Conservation (phyloP, 331 rosid species). For the Pyrus hybrid region DNA sequence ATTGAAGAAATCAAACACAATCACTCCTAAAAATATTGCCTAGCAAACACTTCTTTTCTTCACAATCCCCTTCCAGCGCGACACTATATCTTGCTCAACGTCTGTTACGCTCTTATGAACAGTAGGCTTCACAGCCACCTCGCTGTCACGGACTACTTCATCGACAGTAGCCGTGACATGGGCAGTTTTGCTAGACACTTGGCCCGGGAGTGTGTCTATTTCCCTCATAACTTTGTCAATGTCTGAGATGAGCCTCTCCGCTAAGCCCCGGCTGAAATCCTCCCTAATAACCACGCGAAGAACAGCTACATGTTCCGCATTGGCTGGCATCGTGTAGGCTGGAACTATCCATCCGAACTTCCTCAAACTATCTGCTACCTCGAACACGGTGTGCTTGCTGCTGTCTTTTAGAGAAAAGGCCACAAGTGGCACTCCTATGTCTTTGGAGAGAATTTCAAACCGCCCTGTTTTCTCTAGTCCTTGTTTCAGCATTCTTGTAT, state of each 20-base stretch:
- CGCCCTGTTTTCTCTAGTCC: slow-evolving; percentile 54
- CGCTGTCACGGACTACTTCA: slow-evolving; percentile 11
- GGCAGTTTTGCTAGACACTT: slow-evolving; percentile 19
- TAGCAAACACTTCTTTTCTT: slow-evolving; percentile 64
- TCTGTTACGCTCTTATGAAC: slow-evolving; percentile 31
- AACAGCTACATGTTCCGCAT: slow-evolving; percentile 57
- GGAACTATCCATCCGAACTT: slow-evolving; percentile 85
- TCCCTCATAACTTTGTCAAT: slow-evolving; percentile 46
- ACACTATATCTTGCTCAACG: slow-evolving; percentile 22
- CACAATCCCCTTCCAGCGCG: slow-evolving; percentile 47
- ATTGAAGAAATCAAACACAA: not conserved
- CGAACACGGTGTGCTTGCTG: slow-evolving; percentile 62
- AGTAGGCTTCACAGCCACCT: slow-evolving; percentile 8
- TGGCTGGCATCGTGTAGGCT: slow-evolving; percentile 75
- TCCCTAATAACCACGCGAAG: slow-evolving; percentile 84
- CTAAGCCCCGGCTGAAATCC: slow-evolving; percentile 71
- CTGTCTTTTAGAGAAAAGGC: slow-evolving; percentile 77
- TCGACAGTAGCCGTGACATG: slow-evolving; percentile 31
- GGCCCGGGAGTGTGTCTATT: slow-evolving; percentile 36
- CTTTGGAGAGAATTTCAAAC: slow-evolving; percentile 68
- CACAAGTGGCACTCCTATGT: slow-evolving; percentile 71
- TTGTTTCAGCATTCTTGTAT: slow-evolving; percentile 44
- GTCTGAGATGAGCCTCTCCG: slow-evolving; percentile 65
- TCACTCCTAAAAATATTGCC: not conserved
- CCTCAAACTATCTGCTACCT: slow-evolving; percentile 57